Evolutionary conservation across 768 basidiomycete genomes (phyloP).

Genomic region (Glaciozyma martinii): DNA sequence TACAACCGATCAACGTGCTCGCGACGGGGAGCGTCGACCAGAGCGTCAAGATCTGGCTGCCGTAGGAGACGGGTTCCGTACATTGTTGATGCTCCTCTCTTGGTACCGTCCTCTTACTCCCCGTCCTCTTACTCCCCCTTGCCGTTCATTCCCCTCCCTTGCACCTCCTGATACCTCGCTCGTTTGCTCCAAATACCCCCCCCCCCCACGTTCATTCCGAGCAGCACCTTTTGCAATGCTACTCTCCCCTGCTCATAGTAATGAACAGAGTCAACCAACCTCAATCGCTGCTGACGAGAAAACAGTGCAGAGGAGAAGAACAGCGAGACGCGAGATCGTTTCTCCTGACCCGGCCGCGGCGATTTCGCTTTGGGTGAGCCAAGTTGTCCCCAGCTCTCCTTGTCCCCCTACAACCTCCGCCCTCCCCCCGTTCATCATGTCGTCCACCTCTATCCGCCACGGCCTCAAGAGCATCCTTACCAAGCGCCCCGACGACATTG

Average conservation of each 20-base stretch:
- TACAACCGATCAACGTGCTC: constrained; percentile 45
- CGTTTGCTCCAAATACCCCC: background rate
- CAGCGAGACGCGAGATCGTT: no score
- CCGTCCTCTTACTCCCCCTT: background rate
- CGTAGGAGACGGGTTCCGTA: background rate
- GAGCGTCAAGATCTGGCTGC: constrained; percentile 28
- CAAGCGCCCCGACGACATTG: constrained; percentile 1
- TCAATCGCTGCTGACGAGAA: no score
- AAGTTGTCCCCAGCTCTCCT: no score
- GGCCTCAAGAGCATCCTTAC: background rate
- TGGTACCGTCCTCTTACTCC: background rate
- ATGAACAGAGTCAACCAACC: no score
- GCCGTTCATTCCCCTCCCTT: background rate
- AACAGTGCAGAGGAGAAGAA: no score
- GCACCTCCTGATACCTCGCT: no score
- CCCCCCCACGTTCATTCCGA: background rate
- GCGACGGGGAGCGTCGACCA: constrained; percentile 48
- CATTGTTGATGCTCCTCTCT: background rate
- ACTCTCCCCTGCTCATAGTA: no score
- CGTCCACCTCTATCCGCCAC: background rate
- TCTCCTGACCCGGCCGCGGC: no score
- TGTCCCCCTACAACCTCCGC: no score
- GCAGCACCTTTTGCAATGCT: no score
- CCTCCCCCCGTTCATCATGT: no score
- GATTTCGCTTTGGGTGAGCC: no score